These are phyloP conservation scores for Coelastrella sp. DNA, from an alignment of 139 green algal species.

Conservation along the genomic window DNA sequence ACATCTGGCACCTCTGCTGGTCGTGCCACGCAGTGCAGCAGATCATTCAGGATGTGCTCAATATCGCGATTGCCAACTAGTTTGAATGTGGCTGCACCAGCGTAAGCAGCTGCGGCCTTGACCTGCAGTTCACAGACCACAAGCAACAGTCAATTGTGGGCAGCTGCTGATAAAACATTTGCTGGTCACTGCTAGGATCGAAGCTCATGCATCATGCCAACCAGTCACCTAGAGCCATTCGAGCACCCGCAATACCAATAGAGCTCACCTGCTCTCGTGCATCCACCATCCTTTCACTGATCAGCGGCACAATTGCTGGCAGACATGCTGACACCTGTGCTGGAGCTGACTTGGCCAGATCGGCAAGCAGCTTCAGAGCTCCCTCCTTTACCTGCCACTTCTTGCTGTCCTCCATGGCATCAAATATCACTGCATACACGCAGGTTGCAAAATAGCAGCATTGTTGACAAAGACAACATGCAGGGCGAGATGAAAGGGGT, in stretches of 20 bases:
- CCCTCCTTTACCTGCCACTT: slow-evolving; percentile 72
- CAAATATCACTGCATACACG: slow-evolving; percentile 44
- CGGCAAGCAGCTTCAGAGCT: slow-evolving; percentile 59
- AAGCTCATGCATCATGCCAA: too few species aligned
- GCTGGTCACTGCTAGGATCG: too few species aligned
- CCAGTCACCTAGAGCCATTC: too few species aligned
- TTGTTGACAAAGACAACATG: background rate
- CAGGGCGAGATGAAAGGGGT: background rate
- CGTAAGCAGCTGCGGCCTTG: slow-evolving; percentile 63
- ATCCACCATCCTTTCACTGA: slow-evolving; percentile 59
- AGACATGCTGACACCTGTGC: slow-evolving; percentile 62
- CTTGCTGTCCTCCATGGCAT: slow-evolving; percentile 25
- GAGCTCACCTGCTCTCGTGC: slow-evolving; percentile 57
- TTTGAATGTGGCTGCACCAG: slow-evolving; percentile 60
- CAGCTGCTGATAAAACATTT: too few species aligned
- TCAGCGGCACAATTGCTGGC: slow-evolving; percentile 80
- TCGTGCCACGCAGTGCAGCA: slow-evolving; percentile 85
- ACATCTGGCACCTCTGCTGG: slow-evolving; percentile 79
- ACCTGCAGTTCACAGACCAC: slow-evolving; percentile 50
- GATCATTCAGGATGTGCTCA: slow-evolving; percentile 82
- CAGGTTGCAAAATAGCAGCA: too few species aligned
- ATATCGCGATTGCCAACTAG: slow-evolving; percentile 93
- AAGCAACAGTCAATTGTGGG: background rate
- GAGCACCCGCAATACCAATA: too few species aligned
- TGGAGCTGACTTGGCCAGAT: slow-evolving; percentile 54